Percentiles rank a stretch among this genome's conserved stretches.
Conservation (phyloP, 495 filamentous ascomycete species). For the Talaromyces ruber region DNA sequence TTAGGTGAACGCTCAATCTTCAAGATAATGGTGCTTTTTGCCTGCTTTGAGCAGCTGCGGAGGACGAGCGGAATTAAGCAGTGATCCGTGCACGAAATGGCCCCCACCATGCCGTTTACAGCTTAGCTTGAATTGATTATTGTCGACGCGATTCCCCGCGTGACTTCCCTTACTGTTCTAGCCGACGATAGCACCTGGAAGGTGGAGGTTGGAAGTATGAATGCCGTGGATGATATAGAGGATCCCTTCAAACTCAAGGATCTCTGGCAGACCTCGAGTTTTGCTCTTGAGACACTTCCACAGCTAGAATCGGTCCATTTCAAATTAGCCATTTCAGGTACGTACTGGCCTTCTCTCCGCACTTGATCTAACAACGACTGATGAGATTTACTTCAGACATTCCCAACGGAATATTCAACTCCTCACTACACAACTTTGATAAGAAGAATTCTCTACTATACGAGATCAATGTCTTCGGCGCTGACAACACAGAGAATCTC, state of each 20-base stretch:
- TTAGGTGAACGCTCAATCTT: neutral
- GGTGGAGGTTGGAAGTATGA: conserved; percentile 20
- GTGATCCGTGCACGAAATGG: conserved; percentile 22
- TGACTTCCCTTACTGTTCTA: neutral
- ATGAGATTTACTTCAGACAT: conserved; percentile 15
- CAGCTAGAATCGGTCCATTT: conserved; percentile 30
- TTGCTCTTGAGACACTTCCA: conserved; percentile 31
- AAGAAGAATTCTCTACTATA: conserved; percentile 19
- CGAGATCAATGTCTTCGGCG: conserved; percentile 24
- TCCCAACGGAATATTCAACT: conserved; percentile 17
- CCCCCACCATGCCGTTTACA: neutral
- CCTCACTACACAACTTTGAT: conserved; percentile 12
- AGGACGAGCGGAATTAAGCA: conserved; percentile 10
- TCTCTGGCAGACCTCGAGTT: conserved; percentile 47
- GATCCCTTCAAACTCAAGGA: conserved; percentile 67
- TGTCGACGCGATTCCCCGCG: conserved; percentile 5
- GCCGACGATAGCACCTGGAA: neutral
- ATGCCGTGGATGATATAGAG: conserved; percentile 34
- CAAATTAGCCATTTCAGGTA: conserved; percentile 28
- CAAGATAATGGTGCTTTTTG: neutral
- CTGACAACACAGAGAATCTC: conserved; percentile 7
- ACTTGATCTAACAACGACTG: neutral
- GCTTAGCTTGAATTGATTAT: conserved; percentile 4
- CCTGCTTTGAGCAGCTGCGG: neutral
- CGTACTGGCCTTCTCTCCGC: neutral